Base-by-base conservation (phyloP, 2,329 filamentous ascomycete species). In the Apiospora hydei region DNA sequence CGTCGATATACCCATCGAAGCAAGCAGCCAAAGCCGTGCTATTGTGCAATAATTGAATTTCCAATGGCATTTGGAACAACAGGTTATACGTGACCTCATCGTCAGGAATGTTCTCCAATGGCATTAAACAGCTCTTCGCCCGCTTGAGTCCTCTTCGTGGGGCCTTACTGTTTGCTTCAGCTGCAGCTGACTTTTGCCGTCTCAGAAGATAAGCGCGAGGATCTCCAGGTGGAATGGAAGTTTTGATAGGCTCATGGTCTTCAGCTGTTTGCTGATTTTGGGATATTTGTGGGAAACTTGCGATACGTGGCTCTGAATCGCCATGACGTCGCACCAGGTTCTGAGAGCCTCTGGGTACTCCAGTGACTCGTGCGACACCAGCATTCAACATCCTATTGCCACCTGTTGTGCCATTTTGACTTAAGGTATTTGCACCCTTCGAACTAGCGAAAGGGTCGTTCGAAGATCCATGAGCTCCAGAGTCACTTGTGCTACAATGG, bases 171-270 rank as follows among this genome's bases (percentile, higher is more conserved):
- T 14, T 71, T 43, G 72, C 74, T 26, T 73, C 74, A 46, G 74
- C 73, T 49, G 74, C 75, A 47, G 77, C 47, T 13, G 79, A 81
- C 68, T 80, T 81, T 70, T 81, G 80, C 64, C 78, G 75, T 13
- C 80, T 78, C 26, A 81, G 69, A 30, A 81, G 77, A 69, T 81
- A 81, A 30, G 79, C 78, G 69, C 80, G 76, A 34, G 80, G 79
- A 57, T 81, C 80, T 41, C 73, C 76, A 41, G 67, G 70, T 16
- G 76, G 73, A 13, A 81, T 67, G 4, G 75, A 76, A 1, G 80
- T 81, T 61, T 71, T 73, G 70, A 78, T 76, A 44, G 78, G 78
- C 38, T 77, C 76, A n/a, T 34, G 13, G 21, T 41, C 10, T 4
- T n/a, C 57, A 64, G 34, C 18, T 64, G 21, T 1, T 64, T 11